Evolutionary conservation across 2,329 filamentous ascomycete species (phyloP).

Genomic region (Colletotrichum higginsianum): DNA sequence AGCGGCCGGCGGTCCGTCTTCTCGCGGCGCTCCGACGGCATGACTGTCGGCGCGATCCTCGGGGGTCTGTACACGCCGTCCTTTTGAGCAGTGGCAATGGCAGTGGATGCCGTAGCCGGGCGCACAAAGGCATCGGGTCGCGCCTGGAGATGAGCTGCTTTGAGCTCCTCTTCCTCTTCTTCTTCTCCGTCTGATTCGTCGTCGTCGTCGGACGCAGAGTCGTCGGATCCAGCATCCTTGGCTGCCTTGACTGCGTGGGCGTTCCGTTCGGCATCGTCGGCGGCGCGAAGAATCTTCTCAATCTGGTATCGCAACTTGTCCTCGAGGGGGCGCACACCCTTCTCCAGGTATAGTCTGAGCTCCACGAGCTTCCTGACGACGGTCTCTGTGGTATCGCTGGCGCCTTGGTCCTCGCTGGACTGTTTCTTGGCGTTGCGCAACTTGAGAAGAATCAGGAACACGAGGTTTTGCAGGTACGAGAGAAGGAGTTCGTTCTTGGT

Average conservation of each 20-base stretch:
- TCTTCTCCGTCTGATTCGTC: slow-evolving; percentile 53
- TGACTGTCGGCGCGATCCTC: slow-evolving; percentile 86
- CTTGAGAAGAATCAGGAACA: slow-evolving; percentile 88
- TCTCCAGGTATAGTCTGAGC: slow-evolving; percentile 92
- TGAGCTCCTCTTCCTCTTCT: slow-evolving; percentile 45
- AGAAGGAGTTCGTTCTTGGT: slow-evolving; percentile 98
- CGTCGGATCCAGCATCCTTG: slow-evolving; percentile 51
- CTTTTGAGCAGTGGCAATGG: slow-evolving; percentile 53
- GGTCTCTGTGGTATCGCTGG: slow-evolving; percentile 69
- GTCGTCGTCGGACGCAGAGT: slow-evolving; percentile 52
- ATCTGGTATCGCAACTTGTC: slow-evolving; percentile 94
- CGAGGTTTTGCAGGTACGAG: slow-evolving; percentile 94
- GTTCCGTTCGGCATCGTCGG: slow-evolving; percentile 77
- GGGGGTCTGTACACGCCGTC: slow-evolving; percentile 89
- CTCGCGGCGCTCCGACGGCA: slow-evolving; percentile 80
- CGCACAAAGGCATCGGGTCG: slow-evolving; percentile 56
- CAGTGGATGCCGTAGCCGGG: slow-evolving; percentile 49
- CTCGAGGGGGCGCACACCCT: slow-evolving; percentile 91
- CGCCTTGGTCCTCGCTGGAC: slow-evolving; percentile 48
- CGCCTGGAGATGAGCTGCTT: slow-evolving; percentile 42
- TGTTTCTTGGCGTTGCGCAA: slow-evolving; percentile 70
- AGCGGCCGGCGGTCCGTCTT: slow-evolving; percentile 73
- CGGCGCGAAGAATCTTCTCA: slow-evolving; percentile 91
- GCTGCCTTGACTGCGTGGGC: slow-evolving; percentile 55
- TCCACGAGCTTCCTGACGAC: slow-evolving; percentile 91